Conservation (phyloP, 2,329 filamentous ascomycete genomes). For the Colletotrichum sp. region DNA sequence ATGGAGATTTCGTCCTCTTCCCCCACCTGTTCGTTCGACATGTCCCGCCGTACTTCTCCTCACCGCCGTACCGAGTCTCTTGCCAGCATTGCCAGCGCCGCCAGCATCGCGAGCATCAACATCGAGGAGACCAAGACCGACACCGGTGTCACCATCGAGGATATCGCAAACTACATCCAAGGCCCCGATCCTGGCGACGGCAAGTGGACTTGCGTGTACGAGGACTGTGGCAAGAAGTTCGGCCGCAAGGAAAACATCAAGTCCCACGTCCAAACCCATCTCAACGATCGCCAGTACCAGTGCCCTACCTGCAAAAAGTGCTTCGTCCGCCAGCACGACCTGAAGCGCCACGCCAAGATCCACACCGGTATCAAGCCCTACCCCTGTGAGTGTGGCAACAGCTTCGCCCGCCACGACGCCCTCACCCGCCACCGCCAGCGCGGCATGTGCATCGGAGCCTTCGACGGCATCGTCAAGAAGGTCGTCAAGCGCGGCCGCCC, state of each 20-base stretch:
- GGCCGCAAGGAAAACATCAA: slow-evolving; percentile 99
- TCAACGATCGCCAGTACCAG: slow-evolving; percentile 93
- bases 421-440: slow-evolving; percentile 92
- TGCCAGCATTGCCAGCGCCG: slow-evolving; percentile 62
- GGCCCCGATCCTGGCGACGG: slow-evolving; percentile 76
- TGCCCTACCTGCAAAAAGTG: slow-evolving; percentile 94
- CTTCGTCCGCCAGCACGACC: slow-evolving; percentile 95
- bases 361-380: slow-evolving; percentile 97
- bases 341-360: slow-evolving; percentile 97
- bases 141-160: slow-evolving; percentile 86
- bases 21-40: slow-evolving; percentile 24
- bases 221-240: slow-evolving; percentile 86
- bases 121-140: slow-evolving; percentile 72
- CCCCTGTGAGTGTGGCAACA: slow-evolving; percentile 91
- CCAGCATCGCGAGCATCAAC: slow-evolving; percentile 66
- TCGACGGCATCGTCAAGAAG: slow-evolving; percentile 75
- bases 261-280: slow-evolving; percentile 96
- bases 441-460: slow-evolving; percentile 95
- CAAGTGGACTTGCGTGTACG: slow-evolving; percentile 79
- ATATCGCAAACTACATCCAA: slow-evolving; percentile 77
- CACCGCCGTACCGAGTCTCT: slow-evolving; percentile 66
- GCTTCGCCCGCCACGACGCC: slow-evolving; percentile 93
- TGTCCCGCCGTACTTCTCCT: slow-evolving; percentile 35
- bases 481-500: slow-evolving; percentile 68
- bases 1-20: slow-evolving; percentile 24